phyloP scores from a whole-genome alignment of 2,329 filamentous ascomycete species.

The Colletotrichum caudatum region DNA sequence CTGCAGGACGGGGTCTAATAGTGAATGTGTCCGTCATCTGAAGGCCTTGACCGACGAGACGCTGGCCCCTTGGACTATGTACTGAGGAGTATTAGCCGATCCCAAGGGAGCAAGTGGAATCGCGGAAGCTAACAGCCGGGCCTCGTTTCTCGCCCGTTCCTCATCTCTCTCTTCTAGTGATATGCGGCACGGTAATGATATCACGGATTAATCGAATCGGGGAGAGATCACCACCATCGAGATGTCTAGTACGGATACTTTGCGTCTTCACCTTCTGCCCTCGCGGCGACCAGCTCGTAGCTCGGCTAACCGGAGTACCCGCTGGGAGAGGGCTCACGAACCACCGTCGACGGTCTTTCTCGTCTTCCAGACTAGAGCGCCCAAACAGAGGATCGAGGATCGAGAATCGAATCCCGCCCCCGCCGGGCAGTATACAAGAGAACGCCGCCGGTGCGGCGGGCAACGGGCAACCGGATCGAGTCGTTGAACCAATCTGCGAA shows the following conservation, averaged over 20 bases:
- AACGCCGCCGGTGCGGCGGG: not conserved
- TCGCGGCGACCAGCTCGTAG: slow-evolving; percentile 2
- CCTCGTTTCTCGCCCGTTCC: not conserved
- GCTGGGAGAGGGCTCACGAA: slow-evolving; percentile 6
- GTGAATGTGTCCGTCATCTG: slow-evolving; percentile 21
- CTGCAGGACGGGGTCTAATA: slow-evolving; percentile 27
- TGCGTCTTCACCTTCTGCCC: slow-evolving; percentile 9
- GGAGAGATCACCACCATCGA: slow-evolving; percentile 19
- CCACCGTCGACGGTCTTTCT: not conserved
- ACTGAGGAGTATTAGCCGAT: not conserved
- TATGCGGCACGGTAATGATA: slow-evolving; percentile 26
- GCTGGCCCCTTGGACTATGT: not conserved
- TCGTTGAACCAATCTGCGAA: slow-evolving; percentile 23
- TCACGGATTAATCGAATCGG: slow-evolving; percentile 6
- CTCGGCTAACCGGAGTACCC: not conserved
- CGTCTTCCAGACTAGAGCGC: not conserved
- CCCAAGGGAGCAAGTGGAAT: slow-evolving; percentile 13
- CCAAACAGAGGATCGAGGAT: not conserved
- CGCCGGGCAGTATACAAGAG: not conserved
- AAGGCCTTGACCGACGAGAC: slow-evolving; percentile 24
- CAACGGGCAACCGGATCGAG: slow-evolving; percentile 11
- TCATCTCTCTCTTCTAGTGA: not conserved
- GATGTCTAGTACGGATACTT: slow-evolving; percentile 16
- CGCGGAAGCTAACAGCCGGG: slow-evolving; percentile 16
- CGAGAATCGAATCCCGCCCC: slow-evolving; percentile 1